phyloP scores from a whole-genome alignment of 139 green algal genomes.

The Klebsormidium nitens region DNA sequence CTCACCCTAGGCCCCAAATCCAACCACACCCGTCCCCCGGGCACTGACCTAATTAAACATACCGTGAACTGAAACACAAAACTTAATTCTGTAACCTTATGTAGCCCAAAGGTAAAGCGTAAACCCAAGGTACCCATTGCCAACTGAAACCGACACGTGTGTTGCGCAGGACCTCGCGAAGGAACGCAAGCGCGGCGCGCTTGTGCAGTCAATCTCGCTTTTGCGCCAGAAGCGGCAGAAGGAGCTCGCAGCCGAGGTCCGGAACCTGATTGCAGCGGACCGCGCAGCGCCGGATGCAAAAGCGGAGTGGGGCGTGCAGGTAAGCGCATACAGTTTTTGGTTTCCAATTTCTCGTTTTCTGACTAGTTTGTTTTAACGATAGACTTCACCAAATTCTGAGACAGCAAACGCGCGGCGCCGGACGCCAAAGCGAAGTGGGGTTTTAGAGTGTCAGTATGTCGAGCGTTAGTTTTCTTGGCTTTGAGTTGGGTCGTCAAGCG shows the following conservation, averaged over 20 bases:
- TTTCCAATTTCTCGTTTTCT: background rate
- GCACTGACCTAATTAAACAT: background rate
- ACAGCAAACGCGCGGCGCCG: background rate
- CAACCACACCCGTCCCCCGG: background rate
- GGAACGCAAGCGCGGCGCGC: conserved; percentile 62
- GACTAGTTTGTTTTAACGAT: background rate
- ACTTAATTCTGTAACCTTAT: background rate
- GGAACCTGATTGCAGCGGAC: conserved; percentile 58
- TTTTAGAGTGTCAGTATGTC: background rate
- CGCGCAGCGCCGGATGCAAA: conserved; percentile 31
- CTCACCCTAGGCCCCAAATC: background rate
- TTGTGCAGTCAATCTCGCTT: conserved; percentile 58
- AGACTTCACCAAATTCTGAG: background rate
- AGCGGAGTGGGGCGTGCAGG: conserved; percentile 20
- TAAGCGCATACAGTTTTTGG: background rate
- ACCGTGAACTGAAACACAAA: background rate
- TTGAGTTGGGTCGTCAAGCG: conserved; percentile 27
- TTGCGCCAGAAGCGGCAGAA: conserved; percentile 66
- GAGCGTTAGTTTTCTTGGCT: conserved; percentile 12
- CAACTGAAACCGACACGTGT: no score
- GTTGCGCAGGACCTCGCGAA: conserved; percentile 39
- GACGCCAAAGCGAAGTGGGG: background rate
- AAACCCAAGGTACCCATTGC: no score
- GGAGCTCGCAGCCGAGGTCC: conserved; percentile 48
- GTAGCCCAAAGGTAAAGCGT: background rate